phyloP scores from a whole-genome alignment of 768 basidiomycete species.

The Mycena crocata region DNA sequence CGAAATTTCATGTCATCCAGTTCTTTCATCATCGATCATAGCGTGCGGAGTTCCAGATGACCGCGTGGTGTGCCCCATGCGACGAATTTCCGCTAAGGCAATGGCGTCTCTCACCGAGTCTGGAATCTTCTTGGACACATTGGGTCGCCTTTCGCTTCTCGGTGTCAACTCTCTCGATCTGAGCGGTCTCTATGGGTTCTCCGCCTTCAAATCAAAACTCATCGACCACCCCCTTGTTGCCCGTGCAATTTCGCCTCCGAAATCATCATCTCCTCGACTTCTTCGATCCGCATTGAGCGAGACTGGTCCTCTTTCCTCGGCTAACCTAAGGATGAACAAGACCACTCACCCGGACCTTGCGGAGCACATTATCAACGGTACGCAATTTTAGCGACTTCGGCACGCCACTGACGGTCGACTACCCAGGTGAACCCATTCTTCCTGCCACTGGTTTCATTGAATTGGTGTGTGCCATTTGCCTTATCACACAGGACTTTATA shows the following conservation, averaged over 20 bases:
- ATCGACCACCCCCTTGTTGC: neutral
- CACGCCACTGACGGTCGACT: neutral
- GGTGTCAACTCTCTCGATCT: neutral
- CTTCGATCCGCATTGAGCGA: neutral
- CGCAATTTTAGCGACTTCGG: neutral
- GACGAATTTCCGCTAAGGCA: neutral
- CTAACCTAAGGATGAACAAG: neutral
- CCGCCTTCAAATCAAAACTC: conserved; percentile 3
- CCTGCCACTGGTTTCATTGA: conserved; percentile 8
- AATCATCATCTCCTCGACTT: neutral
- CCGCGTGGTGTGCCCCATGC: conserved; percentile 18
- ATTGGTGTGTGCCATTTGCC: conserved; percentile 1
- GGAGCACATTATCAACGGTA: conserved; percentile 11
- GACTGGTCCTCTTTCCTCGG: neutral
- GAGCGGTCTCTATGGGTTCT: conserved; percentile 11
- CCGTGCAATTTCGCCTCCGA: neutral
- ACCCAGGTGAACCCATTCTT: neutral
- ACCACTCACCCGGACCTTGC: conserved; percentile 1
- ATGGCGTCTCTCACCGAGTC: neutral
- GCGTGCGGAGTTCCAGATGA: neutral
- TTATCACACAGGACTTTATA: neutral
- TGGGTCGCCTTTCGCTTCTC: conserved; percentile 12
- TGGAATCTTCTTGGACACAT: neutral
- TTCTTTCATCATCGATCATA: conserved; percentile 3
- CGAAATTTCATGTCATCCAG: conserved; percentile 18